Percentiles rank a stretch among this genome's conserved stretches.
These are phyloP conservation scores for Iris macrosiphon DNA, from an alignment of 106 monocot species.

Conservation along the genomic window DNA sequence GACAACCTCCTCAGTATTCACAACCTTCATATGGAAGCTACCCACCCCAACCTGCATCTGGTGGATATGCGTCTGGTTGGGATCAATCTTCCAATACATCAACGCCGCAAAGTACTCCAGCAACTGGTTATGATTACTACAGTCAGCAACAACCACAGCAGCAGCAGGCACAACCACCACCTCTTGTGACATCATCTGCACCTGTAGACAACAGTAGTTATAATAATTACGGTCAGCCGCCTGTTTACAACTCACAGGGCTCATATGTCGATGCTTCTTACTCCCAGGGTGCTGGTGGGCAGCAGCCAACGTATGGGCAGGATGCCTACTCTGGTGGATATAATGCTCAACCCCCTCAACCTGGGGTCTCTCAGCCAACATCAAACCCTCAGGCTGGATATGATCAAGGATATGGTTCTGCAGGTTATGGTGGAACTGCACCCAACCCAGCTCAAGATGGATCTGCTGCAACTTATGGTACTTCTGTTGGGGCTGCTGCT, in stretches of 20 bases:
- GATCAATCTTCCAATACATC: constrained; percentile 43
- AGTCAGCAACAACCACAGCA: constrained; percentile 51
- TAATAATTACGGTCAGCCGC: constrained; percentile 43
- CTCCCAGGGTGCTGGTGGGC: constrained; percentile 34
- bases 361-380: constrained; percentile 22
- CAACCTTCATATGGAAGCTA: constrained; percentile 53
- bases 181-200: constrained; percentile 33
- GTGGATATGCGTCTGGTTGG: constrained; percentile 47
- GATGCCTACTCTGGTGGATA: constrained; percentile 41
- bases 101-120: constrained; percentile 30
- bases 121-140: constrained; percentile 59
- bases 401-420: constrained; percentile 30
- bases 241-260: constrained; percentile 38
- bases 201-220: constrained; percentile 31
- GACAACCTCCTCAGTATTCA: constrained; percentile 57
- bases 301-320: constrained; percentile 31
- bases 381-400: constrained; percentile 22
- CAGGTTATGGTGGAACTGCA: constrained; percentile 11
- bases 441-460: constrained; percentile 22
- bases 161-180: no score
- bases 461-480: constrained; percentile 16
- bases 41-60: constrained; percentile 29
- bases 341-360: constrained; percentile 15
- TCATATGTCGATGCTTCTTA: constrained; percentile 44
- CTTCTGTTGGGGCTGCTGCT: neutral